Conservation (phyloP, 1,284 basidiomycete species). For the Microbotryum silenes-acaulis region DNA sequence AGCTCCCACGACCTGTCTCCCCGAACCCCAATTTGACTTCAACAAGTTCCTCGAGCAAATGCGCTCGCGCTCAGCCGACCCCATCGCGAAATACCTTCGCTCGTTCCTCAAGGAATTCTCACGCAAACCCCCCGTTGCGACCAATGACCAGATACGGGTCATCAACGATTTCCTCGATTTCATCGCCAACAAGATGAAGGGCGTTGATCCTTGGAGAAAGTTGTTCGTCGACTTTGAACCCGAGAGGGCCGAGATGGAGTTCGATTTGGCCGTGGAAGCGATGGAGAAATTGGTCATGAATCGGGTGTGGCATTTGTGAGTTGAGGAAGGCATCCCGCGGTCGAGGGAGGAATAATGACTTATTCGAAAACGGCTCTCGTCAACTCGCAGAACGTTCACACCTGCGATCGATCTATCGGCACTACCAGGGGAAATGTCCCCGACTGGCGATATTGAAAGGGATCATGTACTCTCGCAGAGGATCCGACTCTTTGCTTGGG, state of each 20-base stretch:
- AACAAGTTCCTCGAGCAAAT: constrained; percentile 85
- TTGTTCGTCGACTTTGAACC: constrained; percentile 9
- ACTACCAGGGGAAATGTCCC: constrained; percentile 57
- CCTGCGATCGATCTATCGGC: constrained; percentile 58
- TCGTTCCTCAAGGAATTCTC: constrained; percentile 91
- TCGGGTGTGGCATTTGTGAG: constrained; percentile 61
- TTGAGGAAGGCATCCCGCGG: background rate
- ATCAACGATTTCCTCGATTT: constrained; percentile 90
- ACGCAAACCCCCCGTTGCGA: constrained; percentile 70
- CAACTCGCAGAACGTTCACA: constrained; percentile 69
- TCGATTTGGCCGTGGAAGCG: constrained; percentile 94
- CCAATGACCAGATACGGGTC: constrained; percentile 83
- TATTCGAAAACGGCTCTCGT: background rate
- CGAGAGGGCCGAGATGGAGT: constrained; percentile 59
- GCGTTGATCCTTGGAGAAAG: constrained; percentile 49
- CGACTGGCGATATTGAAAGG: constrained; percentile 85
- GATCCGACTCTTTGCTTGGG: constrained; percentile 85
- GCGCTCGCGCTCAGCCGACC: constrained; percentile 71
- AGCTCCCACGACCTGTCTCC: background rate
- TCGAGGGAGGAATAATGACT: background rate
- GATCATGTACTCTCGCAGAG: constrained; percentile 84
- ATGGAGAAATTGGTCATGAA: constrained; percentile 99
- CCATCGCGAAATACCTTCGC: constrained; percentile 79
- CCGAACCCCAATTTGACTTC: constrained; percentile 57
- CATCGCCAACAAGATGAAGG: constrained; percentile 76